Percentiles rank a stretch among this genome's conserved stretches.
These are phyloP conservation scores for Lodderomyces parapsilosis DNA, from an alignment of 1,139 yeast species.

Conservation along the genomic window DNA sequence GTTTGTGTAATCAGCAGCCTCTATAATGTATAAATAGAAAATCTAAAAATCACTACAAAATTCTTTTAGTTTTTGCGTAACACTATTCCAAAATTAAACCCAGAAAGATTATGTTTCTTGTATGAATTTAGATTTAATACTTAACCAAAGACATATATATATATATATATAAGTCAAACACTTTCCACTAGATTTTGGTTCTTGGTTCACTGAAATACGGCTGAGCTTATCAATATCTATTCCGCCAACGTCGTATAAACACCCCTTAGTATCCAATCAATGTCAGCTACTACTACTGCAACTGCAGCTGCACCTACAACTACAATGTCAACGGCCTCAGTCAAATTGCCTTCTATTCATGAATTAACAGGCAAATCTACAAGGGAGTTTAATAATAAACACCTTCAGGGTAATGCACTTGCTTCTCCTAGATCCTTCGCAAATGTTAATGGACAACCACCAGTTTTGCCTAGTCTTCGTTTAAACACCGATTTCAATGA, in stretches of 20 bases:
- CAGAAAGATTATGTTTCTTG: no score
- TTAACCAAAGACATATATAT: no score
- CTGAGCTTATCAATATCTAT: background rate
- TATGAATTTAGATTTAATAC: no score
- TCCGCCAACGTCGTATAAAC: background rate
- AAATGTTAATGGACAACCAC: constrained; percentile 3
- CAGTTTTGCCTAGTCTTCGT: constrained; percentile 10
- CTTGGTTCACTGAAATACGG: background rate
- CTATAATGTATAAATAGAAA: no score
- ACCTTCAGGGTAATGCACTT: constrained; percentile 1
- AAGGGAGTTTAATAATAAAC: background rate
- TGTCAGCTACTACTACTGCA: background rate
- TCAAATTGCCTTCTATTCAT: constrained; percentile 35
- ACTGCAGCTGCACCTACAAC: constrained; percentile 5
- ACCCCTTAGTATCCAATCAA: background rate
- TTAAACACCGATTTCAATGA: background rate
- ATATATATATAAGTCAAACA: background rate
- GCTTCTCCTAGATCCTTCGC: constrained; percentile 10
- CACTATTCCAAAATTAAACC: no score
- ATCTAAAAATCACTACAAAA: no score
- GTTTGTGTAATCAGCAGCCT: no score
- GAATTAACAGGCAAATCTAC: constrained; percentile 26
- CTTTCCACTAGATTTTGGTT: background rate
- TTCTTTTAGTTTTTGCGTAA: no score
- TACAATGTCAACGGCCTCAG: constrained; percentile 10